These are phyloP conservation scores for Acacia confusa DNA, from an alignment of 306 rosid genomes.

Conservation along the genomic window DNA sequence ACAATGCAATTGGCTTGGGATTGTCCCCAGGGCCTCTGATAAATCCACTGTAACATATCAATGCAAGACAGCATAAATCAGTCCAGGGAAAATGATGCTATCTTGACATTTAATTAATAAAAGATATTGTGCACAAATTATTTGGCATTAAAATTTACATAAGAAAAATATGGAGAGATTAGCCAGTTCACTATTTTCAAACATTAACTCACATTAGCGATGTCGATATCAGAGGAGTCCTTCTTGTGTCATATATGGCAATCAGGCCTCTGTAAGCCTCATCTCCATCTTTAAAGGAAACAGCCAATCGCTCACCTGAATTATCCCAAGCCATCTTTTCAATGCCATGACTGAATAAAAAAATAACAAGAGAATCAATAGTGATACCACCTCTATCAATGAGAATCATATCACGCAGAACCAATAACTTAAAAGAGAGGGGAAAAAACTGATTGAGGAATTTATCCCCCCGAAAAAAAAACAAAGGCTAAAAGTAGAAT, in stretches of 20 bases:
- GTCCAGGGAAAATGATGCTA: background rate
- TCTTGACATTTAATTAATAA: background rate
- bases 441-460: background rate
- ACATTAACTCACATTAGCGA: slow-evolving; percentile 74
- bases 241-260: slow-evolving; percentile 80
- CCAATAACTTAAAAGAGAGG: background rate
- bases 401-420: slow-evolving; percentile 17
- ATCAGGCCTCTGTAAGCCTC: slow-evolving; percentile 74
- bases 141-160: slow-evolving; percentile 16
- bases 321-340: slow-evolving; percentile 95
- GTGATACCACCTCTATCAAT: slow-evolving; percentile 15
- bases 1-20: slow-evolving; percentile 76
- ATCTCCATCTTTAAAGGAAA: slow-evolving; percentile 80
- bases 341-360: slow-evolving; percentile 72
- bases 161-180: background rate
- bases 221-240: slow-evolving; percentile 73
- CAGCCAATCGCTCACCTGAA: slow-evolving; percentile 93
- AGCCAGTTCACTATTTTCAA: slow-evolving; percentile 15
- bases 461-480: background rate
- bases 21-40: slow-evolving; percentile 94
- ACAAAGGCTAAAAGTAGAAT: background rate
- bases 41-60: slow-evolving; percentile 69
- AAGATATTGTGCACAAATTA: background rate
- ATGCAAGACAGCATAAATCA: slow-evolving; percentile 9
- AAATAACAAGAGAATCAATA: slow-evolving; percentile 20